Percentiles rank a stretch among this genome's conserved stretches.
These are phyloP conservation scores for Thermochaetoides thermophila DNA, from an alignment of 495 filamentous ascomycete genomes.

Conservation along the genomic window DNA sequence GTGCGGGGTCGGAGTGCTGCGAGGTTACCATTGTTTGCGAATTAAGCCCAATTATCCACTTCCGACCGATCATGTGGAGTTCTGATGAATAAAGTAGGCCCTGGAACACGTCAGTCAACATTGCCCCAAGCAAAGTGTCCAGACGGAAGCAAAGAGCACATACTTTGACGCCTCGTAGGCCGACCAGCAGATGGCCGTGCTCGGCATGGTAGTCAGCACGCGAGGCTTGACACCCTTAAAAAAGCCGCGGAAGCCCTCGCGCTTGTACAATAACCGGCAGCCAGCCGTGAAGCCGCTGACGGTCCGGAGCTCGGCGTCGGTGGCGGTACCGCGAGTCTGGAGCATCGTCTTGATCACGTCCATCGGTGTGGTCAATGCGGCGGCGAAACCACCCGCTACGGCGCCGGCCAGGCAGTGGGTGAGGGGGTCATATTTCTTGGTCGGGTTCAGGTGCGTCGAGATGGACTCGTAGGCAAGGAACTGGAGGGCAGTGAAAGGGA, in stretches of 20 bases:
- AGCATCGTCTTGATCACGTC: constrained; percentile 96
- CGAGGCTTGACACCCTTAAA: constrained; percentile 83
- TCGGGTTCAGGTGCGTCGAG: constrained; percentile 82
- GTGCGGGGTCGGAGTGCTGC: too few relatives aligned
- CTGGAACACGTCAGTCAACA: constrained; percentile 13
- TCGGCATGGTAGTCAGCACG: constrained; percentile 93
- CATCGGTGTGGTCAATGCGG: constrained; percentile 84
- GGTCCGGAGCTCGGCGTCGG: constrained; percentile 68
- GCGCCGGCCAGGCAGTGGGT: constrained; percentile 88
- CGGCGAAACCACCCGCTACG: constrained; percentile 83
- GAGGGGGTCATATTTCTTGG: constrained; percentile 69
- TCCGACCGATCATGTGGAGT: too few relatives aligned
- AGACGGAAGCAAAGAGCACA: constrained; percentile 9
- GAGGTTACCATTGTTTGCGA: too few relatives aligned
- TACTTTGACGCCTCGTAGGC: constrained; percentile 47
- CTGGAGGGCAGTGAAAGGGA: constrained; percentile 91
- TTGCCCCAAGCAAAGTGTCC: not conserved
- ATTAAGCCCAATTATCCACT: not conserved
- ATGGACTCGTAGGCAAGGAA: constrained; percentile 96
- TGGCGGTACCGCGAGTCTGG: constrained; percentile 75
- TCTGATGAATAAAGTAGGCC: constrained; percentile 42
- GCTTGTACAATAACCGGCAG: constrained; percentile 64
- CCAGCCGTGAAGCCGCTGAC: constrained; percentile 73
- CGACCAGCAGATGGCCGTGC: constrained; percentile 96
- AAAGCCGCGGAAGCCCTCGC: constrained; percentile 77